Evolutionary conservation across 2,329 filamentous ascomycete species (phyloP), one percentile per base, ranked within the genome.

Genomic region (Talaromyces sp.): DNA sequence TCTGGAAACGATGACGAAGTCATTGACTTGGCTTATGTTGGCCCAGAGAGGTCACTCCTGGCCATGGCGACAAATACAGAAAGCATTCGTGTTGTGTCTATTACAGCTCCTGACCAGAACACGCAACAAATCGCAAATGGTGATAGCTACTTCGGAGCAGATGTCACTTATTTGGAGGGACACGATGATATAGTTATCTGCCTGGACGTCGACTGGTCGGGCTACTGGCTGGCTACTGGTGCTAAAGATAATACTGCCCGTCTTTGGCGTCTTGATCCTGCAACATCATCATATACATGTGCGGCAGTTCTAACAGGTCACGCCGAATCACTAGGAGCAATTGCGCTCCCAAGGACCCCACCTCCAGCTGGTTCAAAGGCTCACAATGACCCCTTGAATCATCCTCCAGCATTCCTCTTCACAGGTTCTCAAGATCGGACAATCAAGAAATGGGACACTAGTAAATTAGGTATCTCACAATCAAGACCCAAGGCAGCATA

Each of bases 1-100:
- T 97, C 94, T 4, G 96, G 95, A 62, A 97, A 95, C 7, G 93
- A 98, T 76, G 96, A 99, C 75, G 95, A 99, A 76, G 93, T 99
- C 61, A 97, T 99, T 70, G 96, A 99, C 74, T 81, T 99, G 39
- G 91, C 90, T 35, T 97, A 95, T 72, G 83, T 98, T 63, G 87
- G 95, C 1, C 87, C 88, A 0, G 89, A 96, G 71, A 87, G 87
- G 65, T 94, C 92, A 2, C 80, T 96, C 60, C 84, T 99, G 67
- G 96, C 95, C 6, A 82, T 99, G 31, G 95, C 94, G 7, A 98
- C 94, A 2, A 99, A 99, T 76, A 92, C 93, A 0, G 95, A 99
- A 78, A 93, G 96, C 67, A 87, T 99, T 62, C 88, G 94, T 56
- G 85, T 99, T 64, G 88, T 99, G 3, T 96, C 92, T 0, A 84